Base-by-base conservation (phyloP, 2,329 filamentous ascomycete species). In the Aspergillus neotritici region DNA sequence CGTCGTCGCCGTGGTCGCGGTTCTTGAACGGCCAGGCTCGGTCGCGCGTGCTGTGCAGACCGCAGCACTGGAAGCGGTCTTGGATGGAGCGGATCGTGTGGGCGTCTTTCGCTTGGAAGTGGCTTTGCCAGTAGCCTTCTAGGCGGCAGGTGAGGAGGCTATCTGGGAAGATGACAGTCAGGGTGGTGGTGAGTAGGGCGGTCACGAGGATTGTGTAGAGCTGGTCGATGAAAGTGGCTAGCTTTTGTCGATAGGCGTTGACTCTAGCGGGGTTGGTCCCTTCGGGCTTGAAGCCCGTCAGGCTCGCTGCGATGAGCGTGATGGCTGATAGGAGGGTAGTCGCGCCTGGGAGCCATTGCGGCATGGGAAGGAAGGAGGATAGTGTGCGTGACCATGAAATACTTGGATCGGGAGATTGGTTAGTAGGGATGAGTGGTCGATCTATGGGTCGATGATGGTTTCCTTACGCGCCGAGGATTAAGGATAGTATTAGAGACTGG, bases 11-110 rank as follows among this genome's bases (percentile, higher is more conserved):
- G 16, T 65, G 52, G 6, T 40, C 44, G 0, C 40, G 43, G 28
- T 62, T 58, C 34, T 65, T 66, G 46, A 68, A 67, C 2, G 64
- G 64, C 64, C 64, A 68, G 3, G 64, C 62, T 12, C 62, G 51
- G 39, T 68, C 64, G 43, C 52, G 62, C n/a, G 58, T 52, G 32
- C 63, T 66, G 29, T 62, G 52, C 7, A 64, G 48, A 2, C 65
- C 65, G 32, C 64, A 68, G 38, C 65, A 67, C 31, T 51, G 60
- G 16, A 64, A 49, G 3, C 42, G 41, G 35, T 60, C 59, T 41
- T 68, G 62, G 39, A 66, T 65, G 2, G 55, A 36, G 14, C 64
- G 58, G 31, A 67, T 62, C 5, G 57, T 54, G 3, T 48, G 40
- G 4, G 55, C 54, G 29, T 66, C 46, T 40, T 65, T 64, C 11